Base-by-base conservation (phyloP, 2,329 filamentous ascomycete species). In the Leptographium flavum region DNA sequence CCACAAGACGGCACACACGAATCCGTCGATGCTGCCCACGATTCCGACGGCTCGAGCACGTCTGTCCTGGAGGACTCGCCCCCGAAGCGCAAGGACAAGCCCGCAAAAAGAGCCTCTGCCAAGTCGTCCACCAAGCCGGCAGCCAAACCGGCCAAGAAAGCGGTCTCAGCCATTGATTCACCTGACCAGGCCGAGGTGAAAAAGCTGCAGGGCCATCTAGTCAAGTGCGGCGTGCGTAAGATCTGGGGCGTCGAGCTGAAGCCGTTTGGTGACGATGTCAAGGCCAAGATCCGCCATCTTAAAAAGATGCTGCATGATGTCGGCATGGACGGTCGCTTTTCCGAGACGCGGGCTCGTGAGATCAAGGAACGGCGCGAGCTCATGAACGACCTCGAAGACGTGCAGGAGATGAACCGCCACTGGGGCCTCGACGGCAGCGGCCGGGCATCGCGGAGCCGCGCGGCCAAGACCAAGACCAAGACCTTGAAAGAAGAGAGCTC, bases 201-300 rank as follows among this genome's bases (percentile, higher is more conserved):
- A 62, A 83, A 80, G 41, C 69, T 96, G 4, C 90, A 96, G 63
- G 76, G 79, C 9, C 87, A 90, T 62, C 73, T 98, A 7, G 65
- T 81, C 39, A 94, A 95, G 62, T 98, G 90, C 56, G 90, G 90
- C 27, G 77, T 95, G 45, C 82, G 87, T 44, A 96, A 95, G 59
- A 75, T 95, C 49, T 98, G 92, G 90, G 76, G 74, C 42, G 79
- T 82, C 51, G 87, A 95, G 62, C 71, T 98, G 25, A 85, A 85
- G 59, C 69, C 78, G 45, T 87, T 76, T 55, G 73, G 72, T 1
- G 74, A 80, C 45, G 83, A 88, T 22, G 59, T 73, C 4, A 82
- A 79, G 49, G 85, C 77, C 42, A 95, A 94, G 68, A 85, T 95
- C 50, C 71, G 71, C 43, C 86, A 95, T 58, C 70, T 98, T 8